Evolutionary conservation across 202 grass and related monocot genomes (phyloP).

Genomic region (Panicum hallii): DNA sequence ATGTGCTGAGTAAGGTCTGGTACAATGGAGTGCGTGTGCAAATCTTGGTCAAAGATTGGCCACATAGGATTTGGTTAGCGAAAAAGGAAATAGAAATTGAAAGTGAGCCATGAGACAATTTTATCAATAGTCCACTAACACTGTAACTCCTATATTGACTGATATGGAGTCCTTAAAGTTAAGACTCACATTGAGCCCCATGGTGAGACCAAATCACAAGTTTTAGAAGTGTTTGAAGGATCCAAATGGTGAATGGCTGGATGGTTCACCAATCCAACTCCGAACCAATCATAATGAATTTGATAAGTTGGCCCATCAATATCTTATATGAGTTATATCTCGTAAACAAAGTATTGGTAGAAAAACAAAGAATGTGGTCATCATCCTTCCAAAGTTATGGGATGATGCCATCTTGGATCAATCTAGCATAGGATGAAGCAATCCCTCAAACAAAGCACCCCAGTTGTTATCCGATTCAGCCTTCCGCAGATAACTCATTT

Average conservation of each 20-base stretch:
- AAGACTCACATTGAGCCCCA: not conserved
- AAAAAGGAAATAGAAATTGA: conserved; percentile 1
- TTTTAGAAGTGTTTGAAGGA: not conserved
- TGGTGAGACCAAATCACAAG: not conserved
- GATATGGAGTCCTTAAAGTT: not conserved
- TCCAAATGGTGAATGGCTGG: not conserved
- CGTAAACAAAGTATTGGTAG: not conserved
- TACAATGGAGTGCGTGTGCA: not conserved
- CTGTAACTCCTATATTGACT: not conserved
- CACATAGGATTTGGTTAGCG: not conserved
- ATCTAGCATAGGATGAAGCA: not conserved
- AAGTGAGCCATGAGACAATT: not conserved
- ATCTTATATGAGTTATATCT: not conserved
- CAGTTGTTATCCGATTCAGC: not conserved
- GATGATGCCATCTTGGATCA: conserved; percentile 12
- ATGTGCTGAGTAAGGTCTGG: not conserved
- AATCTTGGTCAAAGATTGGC: conserved; percentile 1
- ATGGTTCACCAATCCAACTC: not conserved
- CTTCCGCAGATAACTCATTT: not conserved
- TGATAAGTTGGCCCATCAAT: not conserved
- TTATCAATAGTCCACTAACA: conserved; percentile 9
- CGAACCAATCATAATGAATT: not conserved
- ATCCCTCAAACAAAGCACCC: not conserved
- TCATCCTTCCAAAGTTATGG: not conserved
- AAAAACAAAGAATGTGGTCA: conserved; percentile 12